phyloP scores from a whole-genome alignment of 1,284 basidiomycete genomes.

The Irpex sp. region DNA sequence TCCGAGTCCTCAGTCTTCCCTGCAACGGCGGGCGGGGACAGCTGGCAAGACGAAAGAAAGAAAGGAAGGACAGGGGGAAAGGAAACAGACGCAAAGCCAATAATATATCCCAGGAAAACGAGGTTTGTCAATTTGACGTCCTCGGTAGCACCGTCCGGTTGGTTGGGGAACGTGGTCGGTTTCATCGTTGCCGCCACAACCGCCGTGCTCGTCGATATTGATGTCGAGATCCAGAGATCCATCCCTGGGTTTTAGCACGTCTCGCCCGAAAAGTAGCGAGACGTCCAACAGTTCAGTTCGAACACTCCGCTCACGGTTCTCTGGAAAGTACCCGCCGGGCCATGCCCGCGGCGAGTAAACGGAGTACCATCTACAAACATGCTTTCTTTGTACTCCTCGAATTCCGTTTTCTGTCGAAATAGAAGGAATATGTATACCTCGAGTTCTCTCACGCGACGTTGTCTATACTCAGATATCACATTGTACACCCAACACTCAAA shows the following conservation, averaged over 20 bases:
- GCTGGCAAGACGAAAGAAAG: slow-evolving; percentile 9
- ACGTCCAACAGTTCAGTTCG: not conserved
- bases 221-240: not conserved
- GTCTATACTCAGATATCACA: not conserved
- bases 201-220: not conserved
- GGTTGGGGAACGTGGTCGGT: slow-evolving; percentile 3
- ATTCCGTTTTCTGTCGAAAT: too few relatives aligned
- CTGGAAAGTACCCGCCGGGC: not conserved
- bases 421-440: not conserved
- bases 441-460: not conserved
- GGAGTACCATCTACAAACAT: not conserved
- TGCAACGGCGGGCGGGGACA: not conserved
- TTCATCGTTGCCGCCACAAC: not conserved
- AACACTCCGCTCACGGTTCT: not conserved
- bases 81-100: slow-evolving; percentile 11
- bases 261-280: not conserved
- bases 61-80: slow-evolving; percentile 5
- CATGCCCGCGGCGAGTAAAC: not conserved
- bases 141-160: not conserved
- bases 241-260: not conserved
- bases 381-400: not conserved
- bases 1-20: not conserved
- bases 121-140: slow-evolving; percentile 5
- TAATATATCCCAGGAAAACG: slow-evolving; percentile 6
- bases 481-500: not conserved